phyloP scores from a whole-genome alignment of 805 yeast species.

The Yarrowia sp. region DNA sequence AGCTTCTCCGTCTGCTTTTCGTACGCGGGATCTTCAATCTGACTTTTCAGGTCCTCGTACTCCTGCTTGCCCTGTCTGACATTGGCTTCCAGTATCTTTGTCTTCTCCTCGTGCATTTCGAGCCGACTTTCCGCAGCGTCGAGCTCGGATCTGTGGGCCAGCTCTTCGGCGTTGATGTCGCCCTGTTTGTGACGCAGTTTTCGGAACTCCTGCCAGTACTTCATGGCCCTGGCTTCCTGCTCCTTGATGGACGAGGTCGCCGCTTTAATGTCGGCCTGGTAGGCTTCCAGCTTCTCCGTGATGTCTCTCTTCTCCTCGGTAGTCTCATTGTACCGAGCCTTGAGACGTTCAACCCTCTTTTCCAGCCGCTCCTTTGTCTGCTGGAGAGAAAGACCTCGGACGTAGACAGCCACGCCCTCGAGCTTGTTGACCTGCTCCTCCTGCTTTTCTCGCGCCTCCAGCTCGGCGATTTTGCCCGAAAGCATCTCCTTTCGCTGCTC shows the following conservation, averaged over 20 bases:
- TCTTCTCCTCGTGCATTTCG: not conserved
- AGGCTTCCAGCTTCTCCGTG: no score
- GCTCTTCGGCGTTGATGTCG: not conserved
- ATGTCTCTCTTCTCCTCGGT: no score
- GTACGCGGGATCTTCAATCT: not conserved
- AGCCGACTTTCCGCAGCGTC: conserved; percentile 6
- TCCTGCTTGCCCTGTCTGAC: not conserved
- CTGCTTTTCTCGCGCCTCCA: conserved; percentile 42
- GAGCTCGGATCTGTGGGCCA: conserved; percentile 3
- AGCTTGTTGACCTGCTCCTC: conserved; percentile 14
- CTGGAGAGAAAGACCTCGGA: not conserved
- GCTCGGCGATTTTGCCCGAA: conserved; percentile 46
- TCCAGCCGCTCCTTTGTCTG: not conserved
- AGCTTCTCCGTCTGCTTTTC: not conserved
- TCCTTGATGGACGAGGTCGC: no score
- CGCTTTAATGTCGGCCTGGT: no score
- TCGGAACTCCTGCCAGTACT: conserved; percentile 1
- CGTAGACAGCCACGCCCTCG: conserved; percentile 1
- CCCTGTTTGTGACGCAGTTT: not conserved
- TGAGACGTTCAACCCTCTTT: not conserved
- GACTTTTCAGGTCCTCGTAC: not conserved
- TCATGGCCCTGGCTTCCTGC: no score
- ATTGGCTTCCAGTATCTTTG: not conserved
- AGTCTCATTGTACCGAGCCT: no score
- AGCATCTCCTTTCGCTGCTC: conserved; percentile 25